phyloP scores from a whole-genome alignment of 352 stramenopile genomes.

The Phytopythium oedochilum region DNA sequence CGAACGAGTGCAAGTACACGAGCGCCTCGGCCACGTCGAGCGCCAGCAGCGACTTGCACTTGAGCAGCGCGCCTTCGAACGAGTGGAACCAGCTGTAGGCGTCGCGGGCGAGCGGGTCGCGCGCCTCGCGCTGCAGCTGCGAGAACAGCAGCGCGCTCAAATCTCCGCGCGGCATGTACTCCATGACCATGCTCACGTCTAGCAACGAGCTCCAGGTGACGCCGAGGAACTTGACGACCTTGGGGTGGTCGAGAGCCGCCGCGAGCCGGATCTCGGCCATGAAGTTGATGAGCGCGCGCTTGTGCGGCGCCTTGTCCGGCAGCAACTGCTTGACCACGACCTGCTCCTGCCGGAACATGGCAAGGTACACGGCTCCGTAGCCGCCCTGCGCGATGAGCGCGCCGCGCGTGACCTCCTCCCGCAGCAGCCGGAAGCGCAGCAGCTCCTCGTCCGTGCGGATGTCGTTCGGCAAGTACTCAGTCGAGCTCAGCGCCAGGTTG shows the following conservation, averaged over 20 bases:
- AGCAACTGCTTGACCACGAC: constrained; percentile 35
- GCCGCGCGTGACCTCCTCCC: constrained; percentile 22
- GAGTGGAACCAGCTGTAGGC: constrained; percentile 6
- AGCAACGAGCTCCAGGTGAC: constrained; percentile 36
- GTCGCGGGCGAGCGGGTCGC: constrained; percentile 1
- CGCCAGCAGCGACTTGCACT: constrained; percentile 24
- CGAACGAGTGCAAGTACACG: constrained; percentile 41
- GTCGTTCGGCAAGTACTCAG: constrained; percentile 24
- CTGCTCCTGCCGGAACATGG: constrained; percentile 21
- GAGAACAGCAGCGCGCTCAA: constrained; percentile 18
- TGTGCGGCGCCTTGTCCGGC: constrained; percentile 18
- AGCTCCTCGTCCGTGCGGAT: constrained; percentile 32
- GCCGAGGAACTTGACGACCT: constrained; percentile 42
- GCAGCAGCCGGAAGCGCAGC: constrained; percentile 22
- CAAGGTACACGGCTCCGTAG: constrained; percentile 27
- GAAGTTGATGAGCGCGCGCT: constrained; percentile 21
- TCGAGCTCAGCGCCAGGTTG: background rate
- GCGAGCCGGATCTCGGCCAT: constrained; percentile 53
- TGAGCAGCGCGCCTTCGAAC: background rate
- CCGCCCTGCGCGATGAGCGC: constrained; percentile 25
- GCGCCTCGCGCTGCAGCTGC: constrained; percentile 1
- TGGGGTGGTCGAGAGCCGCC: constrained; percentile 30
- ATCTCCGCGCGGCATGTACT: constrained; percentile 37
- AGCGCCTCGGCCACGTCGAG: constrained; percentile 36
- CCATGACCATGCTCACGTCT: constrained; percentile 33